Evolutionary conservation across 352 stramenopile genomes (phyloP).

Genomic region (Phytophthora sojae): DNA sequence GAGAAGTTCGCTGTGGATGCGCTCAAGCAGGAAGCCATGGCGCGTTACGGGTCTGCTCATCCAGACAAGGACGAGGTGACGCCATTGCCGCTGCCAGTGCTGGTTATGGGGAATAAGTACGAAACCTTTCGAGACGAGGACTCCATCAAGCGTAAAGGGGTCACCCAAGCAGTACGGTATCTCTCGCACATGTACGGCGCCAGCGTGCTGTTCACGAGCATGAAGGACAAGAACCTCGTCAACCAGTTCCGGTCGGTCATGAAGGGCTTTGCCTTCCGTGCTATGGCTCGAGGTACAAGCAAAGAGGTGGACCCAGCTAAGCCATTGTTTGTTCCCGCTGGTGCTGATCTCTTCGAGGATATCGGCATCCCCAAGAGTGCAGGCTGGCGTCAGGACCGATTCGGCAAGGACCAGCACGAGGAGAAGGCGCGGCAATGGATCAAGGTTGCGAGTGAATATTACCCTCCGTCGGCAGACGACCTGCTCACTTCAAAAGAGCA

Average conservation of each 20-base stretch:
- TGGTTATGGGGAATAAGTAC: constrained; percentile 92
- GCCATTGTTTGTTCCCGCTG: constrained; percentile 74
- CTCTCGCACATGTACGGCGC: constrained; percentile 89
- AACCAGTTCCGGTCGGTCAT: constrained; percentile 73
- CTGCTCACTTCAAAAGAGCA: constrained; percentile 28
- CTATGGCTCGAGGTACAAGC: constrained; percentile 45
- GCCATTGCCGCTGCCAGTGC: constrained; percentile 75
- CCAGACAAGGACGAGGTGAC: constrained; percentile 80
- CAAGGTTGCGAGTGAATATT: constrained; percentile 72
- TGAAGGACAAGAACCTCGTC: constrained; percentile 86
- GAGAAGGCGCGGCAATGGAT: constrained; percentile 76
- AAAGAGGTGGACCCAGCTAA: constrained; percentile 79
- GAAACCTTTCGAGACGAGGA: constrained; percentile 91
- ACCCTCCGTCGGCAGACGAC: constrained; percentile 52
- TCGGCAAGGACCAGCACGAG: constrained; percentile 60
- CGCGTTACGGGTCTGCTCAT: constrained; percentile 65
- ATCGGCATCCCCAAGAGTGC: constrained; percentile 75
- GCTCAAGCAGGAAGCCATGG: constrained; percentile 58
- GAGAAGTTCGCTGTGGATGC: constrained; percentile 67
- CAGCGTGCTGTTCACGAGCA: constrained; percentile 85
- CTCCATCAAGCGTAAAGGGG: constrained; percentile 81
- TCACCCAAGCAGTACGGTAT: constrained; percentile 88
- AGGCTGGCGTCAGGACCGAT: constrained; percentile 54
- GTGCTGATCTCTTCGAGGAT: constrained; percentile 77
- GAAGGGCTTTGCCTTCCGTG: constrained; percentile 72